Evolutionary conservation across 2,329 filamentous ascomycete species (phyloP).

Genomic region (Hysterium pulicare): DNA sequence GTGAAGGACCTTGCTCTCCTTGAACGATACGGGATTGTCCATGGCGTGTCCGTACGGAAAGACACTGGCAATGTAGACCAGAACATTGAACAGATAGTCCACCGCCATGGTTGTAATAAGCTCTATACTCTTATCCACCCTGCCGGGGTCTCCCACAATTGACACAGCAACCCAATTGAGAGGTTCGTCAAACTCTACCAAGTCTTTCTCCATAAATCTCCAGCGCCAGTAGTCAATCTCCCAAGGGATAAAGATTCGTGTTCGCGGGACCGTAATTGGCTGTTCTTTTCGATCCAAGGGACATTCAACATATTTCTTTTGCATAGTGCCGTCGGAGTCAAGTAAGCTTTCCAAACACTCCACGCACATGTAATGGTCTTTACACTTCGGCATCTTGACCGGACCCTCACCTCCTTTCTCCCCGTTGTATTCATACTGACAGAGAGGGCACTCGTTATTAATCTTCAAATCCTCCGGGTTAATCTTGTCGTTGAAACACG

Average conservation of each 20-base stretch:
- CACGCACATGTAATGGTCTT: neutral
- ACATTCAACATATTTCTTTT: neutral
- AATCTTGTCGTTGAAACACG: neutral
- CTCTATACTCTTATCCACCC: neutral
- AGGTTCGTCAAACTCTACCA: neutral
- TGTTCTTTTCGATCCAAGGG: neutral
- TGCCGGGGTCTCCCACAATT: neutral
- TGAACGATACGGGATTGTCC: neutral
- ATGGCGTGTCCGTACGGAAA: neutral
- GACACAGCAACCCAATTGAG: neutral
- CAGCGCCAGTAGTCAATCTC: neutral
- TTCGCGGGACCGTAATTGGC: neutral
- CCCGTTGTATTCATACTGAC: neutral
- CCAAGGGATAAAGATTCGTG: neutral
- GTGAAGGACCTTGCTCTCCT: neutral
- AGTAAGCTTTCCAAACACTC: neutral
- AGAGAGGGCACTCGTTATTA: neutral
- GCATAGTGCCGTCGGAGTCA: neutral
- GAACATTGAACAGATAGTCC: neutral
- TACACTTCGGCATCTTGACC: neutral
- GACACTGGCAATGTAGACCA: neutral
- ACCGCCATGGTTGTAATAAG: neutral
- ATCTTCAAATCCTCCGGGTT: neutral
- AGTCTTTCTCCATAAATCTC: neutral
- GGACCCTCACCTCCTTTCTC: neutral